A percentile compares a stretch with the other conserved stretches of the same genome.
phyloP scores from a whole-genome alignment of 179 eudicot genomes.

The Carnegiea gigantea region DNA sequence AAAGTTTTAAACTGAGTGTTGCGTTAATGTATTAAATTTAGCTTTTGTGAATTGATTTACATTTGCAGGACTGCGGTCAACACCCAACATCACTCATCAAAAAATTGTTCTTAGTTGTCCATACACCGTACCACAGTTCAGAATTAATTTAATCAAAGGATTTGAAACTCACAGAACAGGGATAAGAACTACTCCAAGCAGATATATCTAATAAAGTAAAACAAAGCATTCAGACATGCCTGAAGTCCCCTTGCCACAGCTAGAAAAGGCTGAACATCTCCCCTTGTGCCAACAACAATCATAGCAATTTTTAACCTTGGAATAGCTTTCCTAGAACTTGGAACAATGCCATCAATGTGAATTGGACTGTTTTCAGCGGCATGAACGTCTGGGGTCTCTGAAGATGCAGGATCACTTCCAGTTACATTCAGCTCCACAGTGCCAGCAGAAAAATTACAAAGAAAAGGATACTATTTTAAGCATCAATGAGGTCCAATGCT shows the following conservation, averaged over 20 bases:
- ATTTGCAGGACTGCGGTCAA: too few species aligned
- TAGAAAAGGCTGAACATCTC: slow-evolving; percentile 83
- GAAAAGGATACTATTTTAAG: background rate
- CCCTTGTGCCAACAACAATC: slow-evolving; percentile 85
- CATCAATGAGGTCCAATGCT: background rate
- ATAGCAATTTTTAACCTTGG: slow-evolving; percentile 62
- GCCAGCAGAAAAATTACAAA: slow-evolving; percentile 30
- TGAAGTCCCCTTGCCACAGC: slow-evolving; percentile 74
- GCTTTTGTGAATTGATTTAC: too few species aligned
- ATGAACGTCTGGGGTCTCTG: slow-evolving; percentile 48
- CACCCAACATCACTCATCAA: too few species aligned
- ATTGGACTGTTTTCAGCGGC: slow-evolving; percentile 33
- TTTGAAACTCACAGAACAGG: too few species aligned
- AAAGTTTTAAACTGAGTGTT: too few species aligned
- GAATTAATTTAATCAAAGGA: too few species aligned
- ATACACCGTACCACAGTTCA: too few species aligned
- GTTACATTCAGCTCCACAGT: slow-evolving; percentile 54
- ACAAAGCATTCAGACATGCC: slow-evolving; percentile 32
- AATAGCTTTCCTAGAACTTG: slow-evolving; percentile 38
- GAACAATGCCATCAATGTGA: slow-evolving; percentile 26
- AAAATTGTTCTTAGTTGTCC: too few species aligned
- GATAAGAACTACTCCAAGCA: too few species aligned
- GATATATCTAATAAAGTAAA: background rate
- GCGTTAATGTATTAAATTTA: too few species aligned
- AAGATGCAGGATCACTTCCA: slow-evolving; percentile 42